Conservation (phyloP, 805 yeast genomes). For the Cyberlindnera euphorbiae region DNA sequence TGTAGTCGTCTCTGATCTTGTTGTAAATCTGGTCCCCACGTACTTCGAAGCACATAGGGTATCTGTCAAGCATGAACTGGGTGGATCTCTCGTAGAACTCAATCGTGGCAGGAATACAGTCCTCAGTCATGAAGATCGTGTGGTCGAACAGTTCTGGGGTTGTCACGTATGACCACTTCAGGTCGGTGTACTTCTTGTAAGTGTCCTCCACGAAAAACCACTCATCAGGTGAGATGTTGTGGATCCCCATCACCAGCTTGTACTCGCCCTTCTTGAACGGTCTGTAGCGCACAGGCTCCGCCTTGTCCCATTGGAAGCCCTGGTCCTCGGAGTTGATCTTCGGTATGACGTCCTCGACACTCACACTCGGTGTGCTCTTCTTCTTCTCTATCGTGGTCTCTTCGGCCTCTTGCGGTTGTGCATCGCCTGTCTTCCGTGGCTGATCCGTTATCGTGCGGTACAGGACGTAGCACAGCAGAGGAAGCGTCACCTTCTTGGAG, state of each 20-base stretch:
- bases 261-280: slow-evolving; percentile 62
- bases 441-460: slow-evolving; percentile 8
- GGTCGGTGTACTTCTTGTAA: slow-evolving; percentile 40
- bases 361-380: background rate
- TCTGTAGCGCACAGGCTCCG: slow-evolving; percentile 41
- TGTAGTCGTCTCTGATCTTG: slow-evolving; percentile 22
- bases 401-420: background rate
- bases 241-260: slow-evolving; percentile 59
- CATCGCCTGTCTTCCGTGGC: background rate
- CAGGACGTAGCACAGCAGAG: slow-evolving; percentile 18
- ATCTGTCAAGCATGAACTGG: slow-evolving; percentile 21
- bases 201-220: slow-evolving; percentile 61
- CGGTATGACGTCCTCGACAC: background rate
- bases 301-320: slow-evolving; percentile 39
- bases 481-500: slow-evolving; percentile 23
- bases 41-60: slow-evolving; percentile 24
- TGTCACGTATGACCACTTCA: slow-evolving; percentile 33
- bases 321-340: slow-evolving; percentile 28
- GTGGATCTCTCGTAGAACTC: slow-evolving; percentile 24
- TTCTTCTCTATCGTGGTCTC: background rate
- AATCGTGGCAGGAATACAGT: slow-evolving; percentile 19
- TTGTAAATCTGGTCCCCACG: slow-evolving; percentile 21
- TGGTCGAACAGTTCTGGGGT: slow-evolving; percentile 31
- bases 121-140: slow-evolving; percentile 31
- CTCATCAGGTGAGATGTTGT: slow-evolving; percentile 43